Base-by-base conservation (phyloP, 2,329 filamentous ascomycete genomes). In the Akanthomyces uredinophilus region DNA sequence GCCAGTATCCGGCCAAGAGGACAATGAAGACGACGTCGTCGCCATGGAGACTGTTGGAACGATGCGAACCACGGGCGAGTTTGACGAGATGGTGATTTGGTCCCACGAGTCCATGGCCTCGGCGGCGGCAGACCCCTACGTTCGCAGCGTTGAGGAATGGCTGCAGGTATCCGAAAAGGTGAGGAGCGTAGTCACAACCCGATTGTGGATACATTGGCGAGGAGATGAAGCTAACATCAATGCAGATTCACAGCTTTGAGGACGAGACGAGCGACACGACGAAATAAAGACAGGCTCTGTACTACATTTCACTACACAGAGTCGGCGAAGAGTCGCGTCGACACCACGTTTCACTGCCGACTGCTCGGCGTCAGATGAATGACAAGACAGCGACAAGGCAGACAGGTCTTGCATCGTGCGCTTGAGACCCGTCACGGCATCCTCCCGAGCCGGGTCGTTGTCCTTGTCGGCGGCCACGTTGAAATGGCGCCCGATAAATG, bases 71-170 rank as follows among this genome's bases (percentile, higher is more conserved):
- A 79, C 87, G 22, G 87, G 86, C 1, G 80, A 80, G 18, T 97
- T 97, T 70, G 85, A 92, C 7, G 81, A 89, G 60, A 73, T 96
- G 56, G 76, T 91, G 3, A 81, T 96, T n/a, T 98, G 93, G 93
- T 87, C 84, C 0, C 92, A 96, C 72, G 92, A 95, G 67, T 74
- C 77, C 1, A 68, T 84, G 55, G 86, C 86, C 6, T 86, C 88
- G 64, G 79, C 80, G 0, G 79, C 79, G 32, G 76, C 77, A 6
- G 91, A 96, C 74, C 79, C 83, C 1, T 95, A 92, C 71, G 79
- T 91, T 5, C 88, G 89, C 71, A 86, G 88, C 0, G 77, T 96
- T 49, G 83, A 88, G 66, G 92, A 96, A 74, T 96, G 92, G 92
- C 79, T 96, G 62, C 79, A 80, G 13, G 85, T 93, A 72, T 85